Conservation (phyloP, 495 filamentous ascomycete genomes). For the Hypomontagnella monticulosa region DNA sequence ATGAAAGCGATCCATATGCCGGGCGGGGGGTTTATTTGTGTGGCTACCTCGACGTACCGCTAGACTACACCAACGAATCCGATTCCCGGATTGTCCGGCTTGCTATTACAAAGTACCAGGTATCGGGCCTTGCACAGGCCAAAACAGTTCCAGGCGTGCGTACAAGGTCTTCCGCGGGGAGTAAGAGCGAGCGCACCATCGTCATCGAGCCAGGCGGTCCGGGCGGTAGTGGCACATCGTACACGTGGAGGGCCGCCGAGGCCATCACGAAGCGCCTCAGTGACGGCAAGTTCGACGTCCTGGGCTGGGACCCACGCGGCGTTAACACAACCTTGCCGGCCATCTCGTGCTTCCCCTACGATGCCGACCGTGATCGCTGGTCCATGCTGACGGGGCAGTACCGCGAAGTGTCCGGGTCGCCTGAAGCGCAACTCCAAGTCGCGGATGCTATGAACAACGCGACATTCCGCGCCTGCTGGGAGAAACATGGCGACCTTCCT, state of each 20-base stretch:
- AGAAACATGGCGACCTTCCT: conserved; percentile 54
- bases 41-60: conserved; percentile 57
- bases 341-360: conserved; percentile 59
- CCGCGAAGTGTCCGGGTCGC: conserved; percentile 46
- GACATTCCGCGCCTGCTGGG: conserved; percentile 55
- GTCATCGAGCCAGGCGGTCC: conserved; percentile 60
- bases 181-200: conserved; percentile 57
- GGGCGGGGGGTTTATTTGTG: conserved; percentile 58
- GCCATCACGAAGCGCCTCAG: conserved; percentile 51
- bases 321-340: conserved; percentile 61
- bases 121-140: conserved; percentile 51
- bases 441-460: conserved; percentile 54
- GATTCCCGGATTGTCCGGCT: conserved; percentile 55
- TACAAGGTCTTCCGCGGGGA: conserved; percentile 27
- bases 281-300: conserved; percentile 56
- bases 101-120: conserved; percentile 57
- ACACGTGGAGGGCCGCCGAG: conserved; percentile 50
- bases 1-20: conserved; percentile 43
- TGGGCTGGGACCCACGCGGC: conserved; percentile 67
- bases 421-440: conserved; percentile 49
- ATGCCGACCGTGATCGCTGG: conserved; percentile 56
- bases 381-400: conserved; percentile 50
- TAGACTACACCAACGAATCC: conserved; percentile 57
- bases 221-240: conserved; percentile 55
- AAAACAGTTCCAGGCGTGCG: conserved; percentile 3